Evolutionary conservation across 371 early-diverging fungal species (phyloP), one percentile per base, ranked within the genome.

Genomic region (Smittium culicis): DNA sequence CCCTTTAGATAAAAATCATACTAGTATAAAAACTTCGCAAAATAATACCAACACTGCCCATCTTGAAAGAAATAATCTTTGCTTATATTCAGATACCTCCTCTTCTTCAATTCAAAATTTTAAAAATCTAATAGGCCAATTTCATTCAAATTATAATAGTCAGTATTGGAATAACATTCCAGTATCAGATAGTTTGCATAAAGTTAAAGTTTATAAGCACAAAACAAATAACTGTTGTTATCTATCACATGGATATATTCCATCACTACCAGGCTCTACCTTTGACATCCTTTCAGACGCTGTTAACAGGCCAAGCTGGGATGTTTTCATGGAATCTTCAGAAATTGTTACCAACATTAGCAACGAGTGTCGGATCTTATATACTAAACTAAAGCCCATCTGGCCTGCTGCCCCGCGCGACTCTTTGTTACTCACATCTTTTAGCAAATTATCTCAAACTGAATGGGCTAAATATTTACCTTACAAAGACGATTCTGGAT

Each of bases 391-490:
- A 58, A 84, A 79, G 64, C 73, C 77, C 8, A 66, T 85, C 54
- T 84, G 86, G 86, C 85, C 85, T 1, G 81, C 83, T 0, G 72
- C 82, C 2, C 74, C 79, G 0, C 75, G 85, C 17, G 86, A 84
- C 69, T 75, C 80, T 11, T 64, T 80, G 5, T 68, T 84, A 17
- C 54, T 84, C 27, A 75, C 86, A 11, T 32, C 28, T 25, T 59
- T 32, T 25, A 29, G 16, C n/a, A 5, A 25, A n/a, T n/a, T 59
- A 11, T 11, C 11, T 20, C 5, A 45, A 5, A 45, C 11, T 45
- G 45, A 45, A 45, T 45, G 45, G 45, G 11, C 45, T 45, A 20
- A 45, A 20, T 5, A 11, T 45, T 45, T 45, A 11, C 45, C 45
- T 11, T 11, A 45, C 20, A 45, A 45, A 11, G 45, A 45, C 5